A percentile compares a stretch with the other conserved stretches of the same genome.
phyloP scores from a whole-genome alignment of 176 grass and related monocot genomes.

The Zea mays region Zm-B73-REFERENCE-NAM-5.0 NC_050096.1:285865501-285866000 shows the following conservation, averaged over 20 bases:
- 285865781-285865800: no score
- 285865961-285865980: constrained; percentile 71
- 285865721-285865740: no score
- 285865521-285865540: neutral
- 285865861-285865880: neutral
- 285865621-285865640: neutral
- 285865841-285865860: neutral
- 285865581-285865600: neutral
- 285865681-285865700: no score
- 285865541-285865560: neutral
- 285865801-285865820: no score
- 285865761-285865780: no score
- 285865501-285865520: neutral
- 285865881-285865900: neutral
- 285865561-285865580: constrained; percentile 11
- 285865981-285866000: constrained; percentile 70
- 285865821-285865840: no score
- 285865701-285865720: no score
- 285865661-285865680: neutral
- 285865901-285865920: neutral
- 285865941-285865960: constrained; percentile 86
- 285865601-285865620: neutral
- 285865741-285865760: no score
- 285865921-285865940: constrained; percentile 75
- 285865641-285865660: neutral